Percentiles rank a stretch among this genome's conserved stretches.
phyloP scores from a whole-genome alignment of 2,329 filamentous ascomycete species.

The Dryadomyces quercivorus region DNA sequence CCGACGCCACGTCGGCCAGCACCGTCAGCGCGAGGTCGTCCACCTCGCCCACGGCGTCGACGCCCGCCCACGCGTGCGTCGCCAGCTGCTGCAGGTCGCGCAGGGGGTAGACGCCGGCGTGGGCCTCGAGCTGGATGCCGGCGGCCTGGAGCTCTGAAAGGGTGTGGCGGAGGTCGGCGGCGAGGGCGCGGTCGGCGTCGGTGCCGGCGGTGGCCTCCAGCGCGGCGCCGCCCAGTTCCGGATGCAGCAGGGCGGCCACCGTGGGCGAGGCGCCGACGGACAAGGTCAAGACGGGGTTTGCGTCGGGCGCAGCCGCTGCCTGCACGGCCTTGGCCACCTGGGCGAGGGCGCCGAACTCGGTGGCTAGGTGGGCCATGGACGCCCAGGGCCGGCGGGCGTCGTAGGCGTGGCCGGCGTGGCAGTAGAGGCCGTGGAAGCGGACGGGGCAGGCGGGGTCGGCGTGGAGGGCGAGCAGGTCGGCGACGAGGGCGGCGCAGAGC shows the following conservation, averaged over 20 bases:
- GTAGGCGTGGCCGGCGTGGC: constrained; percentile 65
- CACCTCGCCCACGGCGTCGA: constrained; percentile 16
- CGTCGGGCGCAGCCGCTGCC: constrained; percentile 11
- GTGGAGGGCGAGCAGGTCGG: constrained; percentile 29
- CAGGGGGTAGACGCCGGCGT: constrained; percentile 64
- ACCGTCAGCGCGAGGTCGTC: constrained; percentile 54
- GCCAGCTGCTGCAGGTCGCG: constrained; percentile 72
- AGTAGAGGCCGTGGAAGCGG: constrained; percentile 54
- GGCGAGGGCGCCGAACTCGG: constrained; percentile 35
- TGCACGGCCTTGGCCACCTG: constrained; percentile 1
- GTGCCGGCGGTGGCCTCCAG: background rate
- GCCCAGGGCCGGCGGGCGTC: constrained; percentile 36
- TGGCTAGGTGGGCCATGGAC: constrained; percentile 45
- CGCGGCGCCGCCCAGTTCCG: constrained; percentile 17
- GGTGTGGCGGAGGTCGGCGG: constrained; percentile 24
- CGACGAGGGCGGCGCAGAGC: constrained; percentile 33
- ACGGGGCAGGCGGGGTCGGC: constrained; percentile 14
- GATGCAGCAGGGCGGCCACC: constrained; percentile 52
- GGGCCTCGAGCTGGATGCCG: constrained; percentile 46
- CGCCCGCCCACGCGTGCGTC: constrained; percentile 43
- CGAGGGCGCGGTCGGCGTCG: constrained; percentile 13
- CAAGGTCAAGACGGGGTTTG: too few species aligned
- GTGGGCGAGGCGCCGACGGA: constrained; percentile 71
- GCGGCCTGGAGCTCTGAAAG: constrained; percentile 26
- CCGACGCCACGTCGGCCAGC: constrained; percentile 57